Evolutionary conservation across 176 grass and related monocot species (phyloP).

Genomic region (Eragrostis curvula): DNA sequence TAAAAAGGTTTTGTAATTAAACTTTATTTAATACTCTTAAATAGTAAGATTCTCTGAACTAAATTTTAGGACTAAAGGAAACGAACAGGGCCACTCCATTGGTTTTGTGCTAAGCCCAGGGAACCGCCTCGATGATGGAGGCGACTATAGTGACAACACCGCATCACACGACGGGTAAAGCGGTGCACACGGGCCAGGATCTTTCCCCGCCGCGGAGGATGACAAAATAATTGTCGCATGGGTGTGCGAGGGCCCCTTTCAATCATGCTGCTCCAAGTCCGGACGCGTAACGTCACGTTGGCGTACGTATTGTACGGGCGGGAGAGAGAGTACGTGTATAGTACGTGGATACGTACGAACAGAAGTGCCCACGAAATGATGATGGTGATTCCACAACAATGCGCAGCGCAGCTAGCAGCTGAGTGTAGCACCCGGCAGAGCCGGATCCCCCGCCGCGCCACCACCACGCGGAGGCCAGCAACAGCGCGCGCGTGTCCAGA

Average conservation of each 20-base stretch:
- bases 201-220: not conserved
- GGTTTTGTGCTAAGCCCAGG: not conserved
- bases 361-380: not conserved
- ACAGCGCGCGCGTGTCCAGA: not conserved
- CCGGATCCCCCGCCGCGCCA: too few species aligned
- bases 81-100: too few species aligned
- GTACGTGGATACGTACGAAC: not conserved
- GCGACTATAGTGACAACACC: slow-evolving; percentile 31
- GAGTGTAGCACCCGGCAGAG: not conserved
- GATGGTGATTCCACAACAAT: not conserved
- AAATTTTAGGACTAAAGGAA: too few species aligned
- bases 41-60: too few species aligned
- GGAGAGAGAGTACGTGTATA: too few species aligned
- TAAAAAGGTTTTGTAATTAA: too few species aligned
- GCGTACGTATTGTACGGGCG: slow-evolving; percentile 1
- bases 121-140: slow-evolving; percentile 48
- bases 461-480: not conserved
- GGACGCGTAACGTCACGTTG: slow-evolving; percentile 13
- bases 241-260: not conserved
- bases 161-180: slow-evolving; percentile 28
- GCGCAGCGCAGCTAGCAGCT: too few species aligned
- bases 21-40: too few species aligned
- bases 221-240: slow-evolving; percentile 14
- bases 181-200: slow-evolving; percentile 26
- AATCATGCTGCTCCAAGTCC: not conserved